A percentile compares a stretch with the other conserved stretches of the same genome.
Conservation (phyloP, 352 stramenopile genomes). For the Pythium rhizo-oryzae region DNA sequence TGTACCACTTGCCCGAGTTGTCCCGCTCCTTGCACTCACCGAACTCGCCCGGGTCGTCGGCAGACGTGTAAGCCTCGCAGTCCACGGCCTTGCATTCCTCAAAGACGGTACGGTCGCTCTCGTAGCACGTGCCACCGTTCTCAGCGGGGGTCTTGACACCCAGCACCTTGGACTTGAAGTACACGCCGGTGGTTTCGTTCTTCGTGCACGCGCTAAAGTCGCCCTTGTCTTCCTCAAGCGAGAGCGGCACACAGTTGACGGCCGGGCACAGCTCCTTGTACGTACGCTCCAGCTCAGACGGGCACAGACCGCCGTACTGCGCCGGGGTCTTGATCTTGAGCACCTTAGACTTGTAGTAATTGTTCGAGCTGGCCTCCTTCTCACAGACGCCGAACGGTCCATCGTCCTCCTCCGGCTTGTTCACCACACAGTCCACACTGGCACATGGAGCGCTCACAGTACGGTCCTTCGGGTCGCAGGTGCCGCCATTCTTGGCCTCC, state of each 20-base stretch:
- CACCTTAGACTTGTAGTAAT: conserved; percentile 5
- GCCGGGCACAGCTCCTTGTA: not conserved
- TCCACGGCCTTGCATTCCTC: not conserved
- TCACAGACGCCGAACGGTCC: not conserved
- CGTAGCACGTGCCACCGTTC: not conserved
- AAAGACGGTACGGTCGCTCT: not conserved
- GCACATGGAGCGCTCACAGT: not conserved
- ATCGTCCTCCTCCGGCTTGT: not conserved
- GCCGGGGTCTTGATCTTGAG: not conserved
- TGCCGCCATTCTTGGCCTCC: not conserved
- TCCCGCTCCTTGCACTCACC: not conserved
- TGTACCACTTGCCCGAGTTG: conserved; percentile 2
- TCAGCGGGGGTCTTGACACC: not conserved
- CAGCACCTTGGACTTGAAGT: not conserved
- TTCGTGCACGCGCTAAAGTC: not conserved
- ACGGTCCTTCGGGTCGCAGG: not conserved
- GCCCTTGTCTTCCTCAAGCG: not conserved
- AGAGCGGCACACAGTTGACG: not conserved
- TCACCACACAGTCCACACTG: not conserved
- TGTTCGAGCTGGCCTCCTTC: not conserved
- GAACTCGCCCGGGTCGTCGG: not conserved
- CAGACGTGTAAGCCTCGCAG: not conserved
- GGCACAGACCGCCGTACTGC: conserved; percentile 2
- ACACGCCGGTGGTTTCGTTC: not conserved
- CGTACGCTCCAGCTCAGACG: not conserved